A percentile compares a stretch with the other conserved stretches of the same genome.
phyloP scores from a whole-genome alignment of 768 basidiomycete species.

The Collybia nuda region DNA sequence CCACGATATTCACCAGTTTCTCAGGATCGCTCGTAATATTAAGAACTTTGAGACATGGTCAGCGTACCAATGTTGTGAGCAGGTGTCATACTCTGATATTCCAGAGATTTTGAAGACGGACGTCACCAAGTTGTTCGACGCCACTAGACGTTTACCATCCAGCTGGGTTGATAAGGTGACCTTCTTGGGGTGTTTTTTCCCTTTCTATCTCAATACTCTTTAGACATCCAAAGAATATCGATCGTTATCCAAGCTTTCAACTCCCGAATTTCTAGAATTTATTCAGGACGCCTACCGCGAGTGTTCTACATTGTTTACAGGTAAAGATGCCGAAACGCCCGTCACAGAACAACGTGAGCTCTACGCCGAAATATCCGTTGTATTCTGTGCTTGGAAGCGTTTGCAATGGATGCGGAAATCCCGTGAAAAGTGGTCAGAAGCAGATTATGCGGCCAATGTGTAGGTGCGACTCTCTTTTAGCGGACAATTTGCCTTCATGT shows the following conservation, averaged over 20 bases:
- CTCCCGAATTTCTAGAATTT: conserved; percentile 29
- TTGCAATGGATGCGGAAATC: conserved; percentile 41
- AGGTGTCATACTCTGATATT: conserved; percentile 45
- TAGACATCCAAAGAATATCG: conserved; percentile 24
- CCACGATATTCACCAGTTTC: background rate
- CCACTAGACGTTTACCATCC: conserved; percentile 32
- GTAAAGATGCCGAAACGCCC: conserved; percentile 11
- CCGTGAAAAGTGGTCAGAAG: conserved; percentile 50
- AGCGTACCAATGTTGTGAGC: conserved; percentile 46
- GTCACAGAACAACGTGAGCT: conserved; percentile 19
- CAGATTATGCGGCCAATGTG: conserved; percentile 57
- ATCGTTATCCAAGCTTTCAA: conserved; percentile 18
- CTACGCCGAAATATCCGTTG: conserved; percentile 36
- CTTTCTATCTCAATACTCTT: background rate
- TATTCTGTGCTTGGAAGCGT: conserved; percentile 45
- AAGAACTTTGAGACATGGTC: conserved; percentile 53
- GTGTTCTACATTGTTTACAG: conserved; percentile 40
- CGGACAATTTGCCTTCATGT: background rate
- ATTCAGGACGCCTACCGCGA: conserved; percentile 22
- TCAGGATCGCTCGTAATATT: conserved; percentile 48
- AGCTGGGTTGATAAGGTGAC: conserved; percentile 42
- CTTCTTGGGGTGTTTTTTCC: background rate
- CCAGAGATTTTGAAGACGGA: conserved; percentile 36
- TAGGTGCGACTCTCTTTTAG: conserved; percentile 23
- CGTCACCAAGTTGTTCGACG: conserved; percentile 37